Evolutionary conservation across 352 stramenopile species (phyloP).

Genomic region (Phytophthora hibernalis): DNA sequence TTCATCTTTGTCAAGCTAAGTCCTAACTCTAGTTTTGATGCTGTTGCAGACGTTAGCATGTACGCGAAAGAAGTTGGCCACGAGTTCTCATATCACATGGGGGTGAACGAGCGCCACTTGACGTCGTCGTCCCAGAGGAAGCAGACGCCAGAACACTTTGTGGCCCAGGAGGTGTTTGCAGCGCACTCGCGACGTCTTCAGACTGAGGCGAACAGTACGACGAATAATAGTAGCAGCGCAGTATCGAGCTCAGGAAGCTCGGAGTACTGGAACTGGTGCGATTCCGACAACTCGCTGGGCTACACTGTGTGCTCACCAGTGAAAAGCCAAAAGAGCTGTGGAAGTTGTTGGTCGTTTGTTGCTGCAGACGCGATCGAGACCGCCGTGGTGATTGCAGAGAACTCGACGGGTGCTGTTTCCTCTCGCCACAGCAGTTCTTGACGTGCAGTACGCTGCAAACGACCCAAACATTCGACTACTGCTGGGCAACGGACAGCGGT

Average conservation of each 20-base stretch:
- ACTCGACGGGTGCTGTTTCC: slow-evolving; percentile 60
- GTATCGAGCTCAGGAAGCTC: slow-evolving; percentile 34
- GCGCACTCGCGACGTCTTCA: slow-evolving; percentile 36
- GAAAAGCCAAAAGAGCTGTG: slow-evolving; percentile 85
- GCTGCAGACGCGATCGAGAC: slow-evolving; percentile 84
- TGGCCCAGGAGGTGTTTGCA: slow-evolving; percentile 63
- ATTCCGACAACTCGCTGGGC: slow-evolving; percentile 57
- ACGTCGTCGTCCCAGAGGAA: slow-evolving; percentile 38
- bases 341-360: slow-evolving; percentile 85
- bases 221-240: slow-evolving; percentile 14
- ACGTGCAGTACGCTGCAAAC: slow-evolving; percentile 71
- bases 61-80: slow-evolving; percentile 67
- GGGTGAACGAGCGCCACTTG: slow-evolving; percentile 74
- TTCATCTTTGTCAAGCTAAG: not conserved
- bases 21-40: slow-evolving; percentile 11
- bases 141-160: slow-evolving; percentile 57
- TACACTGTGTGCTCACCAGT: slow-evolving; percentile 72
- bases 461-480: slow-evolving; percentile 82
- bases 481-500: slow-evolving; percentile 61
- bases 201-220: slow-evolving; percentile 28
- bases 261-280: slow-evolving; percentile 79
- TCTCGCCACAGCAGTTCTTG: slow-evolving; percentile 84
- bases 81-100: slow-evolving; percentile 74
- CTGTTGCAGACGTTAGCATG: slow-evolving; percentile 60
- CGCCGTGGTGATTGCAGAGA: slow-evolving; percentile 72